Evolutionary conservation across 805 yeast species (phyloP).

Genomic region (Myxozyma vanderwaltii): DNA sequence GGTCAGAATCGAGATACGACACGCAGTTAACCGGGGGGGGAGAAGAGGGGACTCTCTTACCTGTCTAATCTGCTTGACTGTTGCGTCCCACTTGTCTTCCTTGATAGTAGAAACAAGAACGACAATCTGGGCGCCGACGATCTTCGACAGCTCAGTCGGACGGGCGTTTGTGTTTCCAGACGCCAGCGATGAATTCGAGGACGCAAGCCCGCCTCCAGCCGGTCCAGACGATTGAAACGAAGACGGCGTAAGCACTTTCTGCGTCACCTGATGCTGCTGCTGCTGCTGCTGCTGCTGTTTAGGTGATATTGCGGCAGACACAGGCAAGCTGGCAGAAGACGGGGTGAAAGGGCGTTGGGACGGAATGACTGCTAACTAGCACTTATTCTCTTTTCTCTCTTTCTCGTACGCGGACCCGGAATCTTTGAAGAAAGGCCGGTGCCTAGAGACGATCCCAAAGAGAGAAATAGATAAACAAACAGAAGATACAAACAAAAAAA

Average conservation of each 20-base stretch:
- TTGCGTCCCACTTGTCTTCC: conserved; percentile 46
- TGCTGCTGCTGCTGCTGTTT: conserved; percentile 15
- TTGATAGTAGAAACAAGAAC: conserved; percentile 52
- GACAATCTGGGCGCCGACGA: conserved; percentile 56
- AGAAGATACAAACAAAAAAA: neutral
- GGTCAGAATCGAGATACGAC: neutral
- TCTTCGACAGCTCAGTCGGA: conserved; percentile 38
- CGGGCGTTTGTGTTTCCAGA: conserved; percentile 19
- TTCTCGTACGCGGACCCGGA: conserved; percentile 5
- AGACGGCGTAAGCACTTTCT: conserved; percentile 6
- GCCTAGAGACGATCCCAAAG: neutral
- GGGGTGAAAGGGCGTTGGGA: conserved; percentile 5
- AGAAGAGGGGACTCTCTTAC: conserved; percentile 19
- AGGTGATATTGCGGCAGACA: conserved; percentile 4
- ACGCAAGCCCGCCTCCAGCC: conserved; percentile 26
- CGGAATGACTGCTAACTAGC: conserved; percentile 8
- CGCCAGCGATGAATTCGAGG: conserved; percentile 12
- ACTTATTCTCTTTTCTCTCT: too few species aligned
- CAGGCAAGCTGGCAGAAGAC: conserved; percentile 4
- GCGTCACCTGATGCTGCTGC: conserved; percentile 7
- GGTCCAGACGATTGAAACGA: conserved; percentile 8
- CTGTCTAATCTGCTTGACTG: conserved; percentile 51
- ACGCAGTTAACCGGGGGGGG: neutral
- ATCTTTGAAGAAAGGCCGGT: neutral
- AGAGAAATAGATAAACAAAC: neutral